Evolutionary conservation across 2,329 filamentous ascomycete genomes (phyloP).

Genomic region (Aureobasidium sp.): DNA sequence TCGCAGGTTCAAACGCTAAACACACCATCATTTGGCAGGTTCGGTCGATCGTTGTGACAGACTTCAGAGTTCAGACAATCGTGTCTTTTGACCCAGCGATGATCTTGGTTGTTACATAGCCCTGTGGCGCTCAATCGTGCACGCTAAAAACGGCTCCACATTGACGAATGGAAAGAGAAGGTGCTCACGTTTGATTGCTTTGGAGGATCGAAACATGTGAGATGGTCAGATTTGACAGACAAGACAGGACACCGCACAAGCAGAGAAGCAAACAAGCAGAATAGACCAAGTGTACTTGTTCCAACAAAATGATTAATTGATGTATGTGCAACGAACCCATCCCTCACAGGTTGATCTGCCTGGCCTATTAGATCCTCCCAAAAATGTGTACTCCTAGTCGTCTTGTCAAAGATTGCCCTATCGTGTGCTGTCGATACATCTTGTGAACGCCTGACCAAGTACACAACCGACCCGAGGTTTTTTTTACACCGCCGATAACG

Average conservation of each 20-base stretch:
- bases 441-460: background rate
- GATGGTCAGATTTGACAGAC: background rate
- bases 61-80: background rate
- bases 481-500: slow-evolving; percentile 7
- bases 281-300: background rate
- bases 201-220: background rate
- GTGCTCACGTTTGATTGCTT: background rate
- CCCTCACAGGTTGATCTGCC: background rate
- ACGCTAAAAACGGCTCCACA: slow-evolving; percentile 4
- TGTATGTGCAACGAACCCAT: slow-evolving; percentile 7
- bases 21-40: background rate
- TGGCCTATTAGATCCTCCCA: background rate
- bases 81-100: no score
- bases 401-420: background rate
- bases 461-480: background rate
- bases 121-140: slow-evolving; percentile 7
- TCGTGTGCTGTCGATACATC: slow-evolving; percentile 10
- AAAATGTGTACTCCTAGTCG: background rate
- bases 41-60: background rate
- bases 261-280: background rate
- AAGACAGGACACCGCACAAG: background rate
- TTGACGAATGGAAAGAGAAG: background rate
- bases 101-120: background rate
- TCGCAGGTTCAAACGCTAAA: background rate
- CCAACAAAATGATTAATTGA: background rate